phyloP scores from a whole-genome alignment of 768 basidiomycete genomes.

The Xerocomellus dryophilus region DNA sequence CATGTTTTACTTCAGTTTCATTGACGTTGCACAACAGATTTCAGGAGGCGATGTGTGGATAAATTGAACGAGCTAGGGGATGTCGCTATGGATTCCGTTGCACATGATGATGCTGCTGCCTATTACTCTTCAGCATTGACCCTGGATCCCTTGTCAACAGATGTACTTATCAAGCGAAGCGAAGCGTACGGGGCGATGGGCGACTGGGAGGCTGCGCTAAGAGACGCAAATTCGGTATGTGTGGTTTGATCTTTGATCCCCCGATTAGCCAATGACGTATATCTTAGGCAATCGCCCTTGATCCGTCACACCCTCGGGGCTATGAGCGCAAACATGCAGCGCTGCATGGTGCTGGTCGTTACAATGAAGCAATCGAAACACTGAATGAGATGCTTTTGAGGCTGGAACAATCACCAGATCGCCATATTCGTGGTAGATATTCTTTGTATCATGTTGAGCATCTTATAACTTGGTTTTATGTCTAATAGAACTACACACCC shows the following conservation, averaged over 20 bases:
- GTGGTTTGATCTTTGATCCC: not conserved
- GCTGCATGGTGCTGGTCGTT: conserved; percentile 11
- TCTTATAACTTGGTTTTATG: not conserved
- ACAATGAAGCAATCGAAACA: conserved; percentile 18
- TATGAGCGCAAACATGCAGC: conserved; percentile 14
- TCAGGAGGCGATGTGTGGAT: conserved; percentile 5
- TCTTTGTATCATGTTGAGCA: not conserved
- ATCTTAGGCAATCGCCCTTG: conserved; percentile 10
- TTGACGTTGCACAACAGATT: conserved; percentile 1
- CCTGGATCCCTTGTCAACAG: not conserved
- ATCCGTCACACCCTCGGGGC: conserved; percentile 5
- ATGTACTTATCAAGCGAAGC: conserved; percentile 13
- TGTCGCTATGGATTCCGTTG: not conserved
- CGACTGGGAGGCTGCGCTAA: conserved; percentile 1
- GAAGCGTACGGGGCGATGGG: not conserved
- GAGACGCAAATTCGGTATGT: conserved; percentile 14
- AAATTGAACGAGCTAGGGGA: conserved; percentile 11
- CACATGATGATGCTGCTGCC: conserved; percentile 6
- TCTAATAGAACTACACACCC: not conserved
- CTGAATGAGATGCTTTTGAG: conserved; percentile 2
- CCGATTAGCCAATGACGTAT: not conserved
- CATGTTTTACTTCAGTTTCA: not conserved
- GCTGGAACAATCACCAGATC: conserved; percentile 3
- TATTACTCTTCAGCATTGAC: conserved; percentile 8
- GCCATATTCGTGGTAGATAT: conserved; percentile 2